Evolutionary conservation across 129 eudicot species (phyloP), one percentile per base, ranked within the genome.

Genomic region (Arctium lappa): DNA sequence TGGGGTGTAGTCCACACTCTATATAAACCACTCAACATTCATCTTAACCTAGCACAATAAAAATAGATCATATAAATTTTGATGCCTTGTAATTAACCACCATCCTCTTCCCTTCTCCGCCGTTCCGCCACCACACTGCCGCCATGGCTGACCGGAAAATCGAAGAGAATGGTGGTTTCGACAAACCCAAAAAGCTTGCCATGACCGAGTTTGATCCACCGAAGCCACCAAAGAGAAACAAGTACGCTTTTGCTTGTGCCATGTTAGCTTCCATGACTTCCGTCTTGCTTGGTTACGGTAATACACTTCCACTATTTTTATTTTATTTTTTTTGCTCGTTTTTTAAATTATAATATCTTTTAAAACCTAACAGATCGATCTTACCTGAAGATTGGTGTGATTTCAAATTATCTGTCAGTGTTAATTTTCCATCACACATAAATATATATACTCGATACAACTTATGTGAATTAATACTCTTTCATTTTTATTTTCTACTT

Each of bases 191-290:
- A 37, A 72, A 74, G 6, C 75, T 77, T 12, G 69, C 83, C 22
- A 22, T 86, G 6, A 65, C 89, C 2, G 92, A 80, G 78, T 88
- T 88, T 37, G 87, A 88, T 81, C 88, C 89, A 40, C 87, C 89
- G 22, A 78, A 71, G 71, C 76, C 83, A 30, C 90, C 90, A 16
- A 91, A 88, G 78, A 82, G 86, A 63, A 91, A 91, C 85, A 91
- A 85, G 82, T 91, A 91, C 16, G 94, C 94, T 50, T 80, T 91
- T 33, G 92, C 89, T 63, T 86, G 89, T 81, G 83, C 94, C 63
- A 60, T 88, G 75, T 75, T 91, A 63, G 94, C 94, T 85, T 91
- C 94, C 80, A 86, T 91, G 94, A 88, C 94, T 75, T 91, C 94
- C 50, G 53, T 91, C 85, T 73, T 91, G 80, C 94, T 91, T 42